Base-by-base conservation (phyloP, 2,329 filamentous ascomycete species). In the Trichothecium roseum region DNA sequence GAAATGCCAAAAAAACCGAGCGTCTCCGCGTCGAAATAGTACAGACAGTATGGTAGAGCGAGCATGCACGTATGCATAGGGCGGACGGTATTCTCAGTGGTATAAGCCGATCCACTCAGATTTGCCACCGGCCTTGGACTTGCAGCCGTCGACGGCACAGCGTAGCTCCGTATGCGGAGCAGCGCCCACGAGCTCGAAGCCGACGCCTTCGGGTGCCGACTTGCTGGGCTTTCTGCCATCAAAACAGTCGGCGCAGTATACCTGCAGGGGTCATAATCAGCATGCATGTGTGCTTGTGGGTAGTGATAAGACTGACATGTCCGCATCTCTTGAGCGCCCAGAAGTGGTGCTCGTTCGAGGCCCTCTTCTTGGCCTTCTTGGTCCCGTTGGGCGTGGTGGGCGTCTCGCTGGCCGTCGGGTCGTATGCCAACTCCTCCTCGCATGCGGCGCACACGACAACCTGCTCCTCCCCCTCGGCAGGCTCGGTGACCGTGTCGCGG, bases 271-370 rank as follows among this genome's bases (percentile, higher is more conserved):
- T 26, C 42, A 42, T 32, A 40, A 39, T 20, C 26, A 38, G 22
- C 16, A 22, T 10, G 18, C 16, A 9, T 16, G n/a, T n/a, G n/a
- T n/a, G n/a, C n/a, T n/a, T 28, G 28, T 18, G 28, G 24, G 10
- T 13, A 15, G 18, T 8, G 24, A 22, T 3, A 8, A 32, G 16
- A 55, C 68, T 52, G 71, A 96, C 91, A 63, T 98, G 91, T 44
- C 91, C 91, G 55, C 91, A 98, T 35, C 72, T 72, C 58, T 88
- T 94, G 26, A 91, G 70, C 1, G 91, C 81, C 87, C 88, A 96
- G 42, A 96, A 89, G 49, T 94, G 83, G 51, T 84, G 79, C 57
- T 94, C 87, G 16, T 68, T 70, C 6, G 64, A 58, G 15, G 68
- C 62, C 24, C 54, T 46, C 48, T 70, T 77, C 32, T 10, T 24